These are phyloP conservation scores for Casuarina cunninghamiana DNA, from an alignment of 306 rosid genomes.

Conservation along the genomic window DNA sequence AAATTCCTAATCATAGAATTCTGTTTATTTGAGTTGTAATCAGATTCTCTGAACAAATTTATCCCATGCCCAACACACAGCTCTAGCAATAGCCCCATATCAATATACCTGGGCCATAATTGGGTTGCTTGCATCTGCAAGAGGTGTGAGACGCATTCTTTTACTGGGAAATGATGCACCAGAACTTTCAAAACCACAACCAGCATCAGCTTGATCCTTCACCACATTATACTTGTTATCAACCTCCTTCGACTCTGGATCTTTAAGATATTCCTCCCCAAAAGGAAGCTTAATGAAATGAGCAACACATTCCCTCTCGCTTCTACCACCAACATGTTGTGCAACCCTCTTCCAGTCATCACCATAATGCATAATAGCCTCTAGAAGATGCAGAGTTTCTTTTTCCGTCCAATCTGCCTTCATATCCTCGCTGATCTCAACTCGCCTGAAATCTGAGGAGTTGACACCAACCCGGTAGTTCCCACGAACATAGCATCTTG, in stretches of 20 bases:
- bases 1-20: background rate
- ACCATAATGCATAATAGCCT: slow-evolving; percentile 72
- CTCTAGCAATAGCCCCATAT: slow-evolving; percentile 3
- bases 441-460: slow-evolving; percentile 85
- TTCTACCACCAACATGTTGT: slow-evolving; percentile 82
- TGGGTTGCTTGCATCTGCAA: slow-evolving; percentile 96
- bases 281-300: slow-evolving; percentile 82
- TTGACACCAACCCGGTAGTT: slow-evolving; percentile 79
- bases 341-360: slow-evolving; percentile 93
- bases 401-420: slow-evolving; percentile 77
- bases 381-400: slow-evolving; percentile 80
- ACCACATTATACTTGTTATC: slow-evolving; percentile 15
- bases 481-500: slow-evolving; percentile 94
- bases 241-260: slow-evolving; percentile 35
- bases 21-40: background rate
- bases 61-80: background rate
- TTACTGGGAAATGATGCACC: slow-evolving; percentile 43
- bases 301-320: slow-evolving; percentile 88
- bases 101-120: slow-evolving; percentile 89
- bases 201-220: slow-evolving; percentile 39
- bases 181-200: slow-evolving; percentile 36
- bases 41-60: background rate
- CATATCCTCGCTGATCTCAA: slow-evolving; percentile 78
- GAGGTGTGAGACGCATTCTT: slow-evolving; percentile 81
- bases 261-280: slow-evolving; percentile 59